Evolutionary conservation across 2,329 filamentous ascomycete species (phyloP), one percentile per base, ranked within the genome.

Genomic region (Penicillium sp.): DNA sequence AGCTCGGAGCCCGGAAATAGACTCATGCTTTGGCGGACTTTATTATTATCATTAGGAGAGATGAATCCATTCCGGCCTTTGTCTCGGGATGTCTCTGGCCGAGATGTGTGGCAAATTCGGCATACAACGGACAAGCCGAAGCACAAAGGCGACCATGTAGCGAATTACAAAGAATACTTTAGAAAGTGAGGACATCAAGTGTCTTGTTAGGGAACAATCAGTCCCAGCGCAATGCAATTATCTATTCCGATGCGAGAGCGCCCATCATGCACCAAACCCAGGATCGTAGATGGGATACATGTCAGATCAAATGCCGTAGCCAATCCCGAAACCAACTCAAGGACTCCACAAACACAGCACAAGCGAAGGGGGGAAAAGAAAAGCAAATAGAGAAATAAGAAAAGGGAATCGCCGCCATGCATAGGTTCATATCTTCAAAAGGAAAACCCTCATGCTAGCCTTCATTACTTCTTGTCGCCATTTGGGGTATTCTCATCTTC

Each of bases 401-500:
- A 60, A 56, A 55, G 51, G 45, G 49, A 54, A 60, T 61, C 53
- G 45, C 63, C 62, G 54, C 59, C 64, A 69, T 69, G 68, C 67
- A 70, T 49, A 49, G 62, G 42, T 62, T 61, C 60, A 49, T 56
- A 59, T 62, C 42, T 54, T 54, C 53, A 44, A 50, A 58, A 58
- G 30, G 35, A 56, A 53, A 44, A n/a, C 50, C 22, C 22, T 42
- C 17, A 35, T 35, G 30, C 24, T 24, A 35, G 47, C 17, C 28
- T 26, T 26, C 47, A 37, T 69, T 61, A 69, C 42, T 70, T 70
- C 60, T 68, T 70, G 44, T 70, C 66, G 9, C 67, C 67, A 24
- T 69, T 69, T 8, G 63, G 55, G 22, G 59, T 56, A 44, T 62
- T 64, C 40, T 80, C 80, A 50, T 78, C 79, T 58, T 80, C 78